Percentiles rank a stretch among this genome's conserved stretches.
phyloP scores from a whole-genome alignment of 768 basidiomycete genomes.

The Collybia mongolica region DNA sequence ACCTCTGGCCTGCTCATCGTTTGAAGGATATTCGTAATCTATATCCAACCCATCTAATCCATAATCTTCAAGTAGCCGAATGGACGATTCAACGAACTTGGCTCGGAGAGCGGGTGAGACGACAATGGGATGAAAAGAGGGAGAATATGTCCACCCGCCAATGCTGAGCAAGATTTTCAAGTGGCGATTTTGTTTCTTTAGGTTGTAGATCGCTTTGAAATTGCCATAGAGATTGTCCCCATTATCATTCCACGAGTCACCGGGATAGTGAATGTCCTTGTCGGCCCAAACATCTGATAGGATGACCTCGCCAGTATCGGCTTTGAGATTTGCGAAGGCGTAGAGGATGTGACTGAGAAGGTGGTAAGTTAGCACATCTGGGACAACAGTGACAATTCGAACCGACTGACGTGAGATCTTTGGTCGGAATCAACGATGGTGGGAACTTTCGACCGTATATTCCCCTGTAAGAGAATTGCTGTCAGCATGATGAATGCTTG shows the following conservation, averaged over 20 bases:
- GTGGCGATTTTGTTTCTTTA: slow-evolving; percentile 85
- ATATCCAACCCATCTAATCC: slow-evolving; percentile 91
- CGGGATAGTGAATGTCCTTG: slow-evolving; percentile 94
- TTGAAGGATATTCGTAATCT: slow-evolving; percentile 91
- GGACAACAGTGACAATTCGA: background rate
- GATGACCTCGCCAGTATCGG: slow-evolving; percentile 83
- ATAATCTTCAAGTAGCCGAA: slow-evolving; percentile 84
- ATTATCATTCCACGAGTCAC: slow-evolving; percentile 91
- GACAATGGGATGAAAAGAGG: slow-evolving; percentile 83
- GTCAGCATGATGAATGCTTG: too few species aligned
- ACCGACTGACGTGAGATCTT: slow-evolving; percentile 77
- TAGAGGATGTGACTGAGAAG: slow-evolving; percentile 77
- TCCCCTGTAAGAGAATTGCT: slow-evolving; percentile 52
- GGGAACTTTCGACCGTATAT: slow-evolving; percentile 94
- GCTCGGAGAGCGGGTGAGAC: slow-evolving; percentile 57
- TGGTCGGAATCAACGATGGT: slow-evolving; percentile 77
- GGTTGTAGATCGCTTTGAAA: slow-evolving; percentile 87
- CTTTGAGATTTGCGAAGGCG: slow-evolving; percentile 86
- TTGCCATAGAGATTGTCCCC: slow-evolving; percentile 95
- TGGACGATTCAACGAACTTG: slow-evolving; percentile 78
- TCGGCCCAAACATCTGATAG: slow-evolving; percentile 94
- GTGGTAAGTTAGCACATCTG: slow-evolving; percentile 7
- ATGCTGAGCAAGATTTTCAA: slow-evolving; percentile 85
- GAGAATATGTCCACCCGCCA: slow-evolving; percentile 94
- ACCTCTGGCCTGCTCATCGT: slow-evolving; percentile 73